Percentiles rank a stretch among this genome's conserved stretches.
phyloP scores from a whole-genome alignment of 306 rosid species.

The Benincasa hispida region DNA sequence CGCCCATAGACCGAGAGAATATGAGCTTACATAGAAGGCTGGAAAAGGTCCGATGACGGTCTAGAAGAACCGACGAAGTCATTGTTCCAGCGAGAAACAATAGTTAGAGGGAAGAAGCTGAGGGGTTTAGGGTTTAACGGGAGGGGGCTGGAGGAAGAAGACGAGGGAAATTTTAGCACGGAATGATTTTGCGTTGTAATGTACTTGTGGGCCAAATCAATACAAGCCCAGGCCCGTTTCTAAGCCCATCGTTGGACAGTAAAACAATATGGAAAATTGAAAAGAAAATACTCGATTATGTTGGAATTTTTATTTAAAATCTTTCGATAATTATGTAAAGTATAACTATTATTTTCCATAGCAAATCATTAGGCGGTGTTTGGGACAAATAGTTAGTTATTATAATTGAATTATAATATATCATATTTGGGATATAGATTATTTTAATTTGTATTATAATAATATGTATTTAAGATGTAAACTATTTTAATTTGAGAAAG shows the following conservation, averaged over 20 bases:
- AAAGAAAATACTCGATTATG: no score
- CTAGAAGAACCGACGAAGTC: slow-evolving; percentile 30
- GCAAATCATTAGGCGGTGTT: no score
- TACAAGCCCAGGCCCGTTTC: neutral
- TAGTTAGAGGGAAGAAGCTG: neutral
- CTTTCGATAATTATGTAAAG: no score
- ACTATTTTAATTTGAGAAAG: no score
- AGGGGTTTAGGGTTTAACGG: slow-evolving; percentile 6
- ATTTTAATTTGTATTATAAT: no score
- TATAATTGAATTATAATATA: no score
- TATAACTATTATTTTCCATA: no score
- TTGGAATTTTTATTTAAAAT: no score
- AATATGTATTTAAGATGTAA: no score
- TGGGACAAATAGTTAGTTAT: no score
- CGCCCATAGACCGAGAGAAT: slow-evolving; percentile 61
- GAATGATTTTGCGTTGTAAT: neutral
- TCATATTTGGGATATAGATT: no score
- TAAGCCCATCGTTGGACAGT: neutral
- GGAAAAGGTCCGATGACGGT: slow-evolving; percentile 23
- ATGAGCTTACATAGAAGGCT: slow-evolving; percentile 25
- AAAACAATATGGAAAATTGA: no score
- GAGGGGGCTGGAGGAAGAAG: neutral
- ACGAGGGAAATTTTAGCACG: neutral
- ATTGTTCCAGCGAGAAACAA: slow-evolving; percentile 13
- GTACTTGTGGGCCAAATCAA: neutral